A percentile compares a stretch with the other conserved stretches of the same genome.
phyloP scores from a whole-genome alignment of 2,329 filamentous ascomycete species.

The Verticillium albo-atrum region DNA sequence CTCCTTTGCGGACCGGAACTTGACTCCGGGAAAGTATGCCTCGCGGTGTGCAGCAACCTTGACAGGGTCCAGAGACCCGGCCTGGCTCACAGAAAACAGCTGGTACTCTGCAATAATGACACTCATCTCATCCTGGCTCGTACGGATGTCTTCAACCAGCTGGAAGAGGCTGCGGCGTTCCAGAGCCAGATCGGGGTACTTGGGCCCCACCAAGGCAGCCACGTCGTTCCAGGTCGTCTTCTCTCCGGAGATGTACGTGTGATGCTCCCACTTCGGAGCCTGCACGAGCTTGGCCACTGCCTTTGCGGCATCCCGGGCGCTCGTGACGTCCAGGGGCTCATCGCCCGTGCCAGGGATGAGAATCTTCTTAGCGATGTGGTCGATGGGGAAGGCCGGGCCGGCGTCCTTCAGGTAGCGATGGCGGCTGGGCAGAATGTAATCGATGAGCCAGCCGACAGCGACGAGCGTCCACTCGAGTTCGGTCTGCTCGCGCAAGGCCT shows the following conservation, averaged over 20 bases:
- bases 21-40: constrained; percentile 4
- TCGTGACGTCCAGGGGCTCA: constrained; percentile 4
- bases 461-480: constrained; percentile 13
- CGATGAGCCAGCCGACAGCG: constrained; percentile 9
- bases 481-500: constrained; percentile 4
- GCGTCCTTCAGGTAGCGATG: constrained; percentile 8
- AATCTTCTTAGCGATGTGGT: constrained; percentile 1
- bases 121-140: neutral
- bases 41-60: constrained; percentile 8
- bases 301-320: constrained; percentile 5
- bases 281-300: constrained; percentile 6
- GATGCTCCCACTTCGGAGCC: constrained; percentile 5
- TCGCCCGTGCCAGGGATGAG: constrained; percentile 3
- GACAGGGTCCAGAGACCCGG: constrained; percentile 2
- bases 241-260: constrained; percentile 9
- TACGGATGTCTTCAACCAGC: constrained; percentile 1
- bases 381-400: constrained; percentile 5
- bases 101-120: constrained; percentile 6
- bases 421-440: constrained; percentile 8
- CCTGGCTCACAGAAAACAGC: constrained; percentile 6
- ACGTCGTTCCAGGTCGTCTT: constrained; percentile 4
- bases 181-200: neutral
- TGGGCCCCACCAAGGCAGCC: neutral
- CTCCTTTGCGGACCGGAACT: neutral
- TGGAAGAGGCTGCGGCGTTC: constrained; percentile 1